phyloP scores from a whole-genome alignment of 192 early-diverging fungal genomes.

The Dissophora globulifera region DNA sequence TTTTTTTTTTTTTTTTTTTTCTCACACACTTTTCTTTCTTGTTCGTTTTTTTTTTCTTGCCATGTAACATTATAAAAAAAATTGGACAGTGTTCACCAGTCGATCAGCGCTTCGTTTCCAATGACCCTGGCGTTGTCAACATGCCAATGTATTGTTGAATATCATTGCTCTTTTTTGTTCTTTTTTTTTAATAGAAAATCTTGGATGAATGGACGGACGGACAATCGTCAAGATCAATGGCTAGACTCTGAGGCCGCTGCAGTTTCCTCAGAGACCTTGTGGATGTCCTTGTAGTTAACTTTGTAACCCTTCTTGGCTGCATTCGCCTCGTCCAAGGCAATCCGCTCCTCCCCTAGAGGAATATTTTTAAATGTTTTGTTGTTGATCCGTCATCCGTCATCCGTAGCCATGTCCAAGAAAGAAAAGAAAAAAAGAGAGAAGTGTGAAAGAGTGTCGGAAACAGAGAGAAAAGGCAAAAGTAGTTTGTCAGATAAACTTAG shows the following conservation, averaged over 20 bases:
- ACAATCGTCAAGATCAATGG: not conserved
- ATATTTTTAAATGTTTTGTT: too few relatives aligned
- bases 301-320: conserved; percentile 52
- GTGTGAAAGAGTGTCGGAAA: too few relatives aligned
- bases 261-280: conserved; percentile 10
- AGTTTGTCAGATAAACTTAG: too few relatives aligned
- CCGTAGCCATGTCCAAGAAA: too few relatives aligned
- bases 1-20: not conserved
- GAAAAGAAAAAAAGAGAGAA: too few relatives aligned
- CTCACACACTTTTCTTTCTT: not conserved
- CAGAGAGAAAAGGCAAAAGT: too few relatives aligned
- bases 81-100: not conserved
- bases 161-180: too few relatives aligned
- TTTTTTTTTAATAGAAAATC: too few relatives aligned
- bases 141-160: too few relatives aligned
- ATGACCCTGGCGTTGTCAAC: too few relatives aligned
- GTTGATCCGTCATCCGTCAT: too few relatives aligned
- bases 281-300: conserved; percentile 37
- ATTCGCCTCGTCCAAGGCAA: conserved; percentile 41
- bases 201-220: not conserved
- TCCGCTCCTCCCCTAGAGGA: conserved; percentile 41
- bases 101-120: not conserved
- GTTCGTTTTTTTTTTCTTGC: not conserved
- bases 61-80: conserved; percentile 11
- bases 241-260: not conserved